phyloP scores from a whole-genome alignment of 495 filamentous ascomycete genomes.

The Recurvomyces mirabilis region DNA sequence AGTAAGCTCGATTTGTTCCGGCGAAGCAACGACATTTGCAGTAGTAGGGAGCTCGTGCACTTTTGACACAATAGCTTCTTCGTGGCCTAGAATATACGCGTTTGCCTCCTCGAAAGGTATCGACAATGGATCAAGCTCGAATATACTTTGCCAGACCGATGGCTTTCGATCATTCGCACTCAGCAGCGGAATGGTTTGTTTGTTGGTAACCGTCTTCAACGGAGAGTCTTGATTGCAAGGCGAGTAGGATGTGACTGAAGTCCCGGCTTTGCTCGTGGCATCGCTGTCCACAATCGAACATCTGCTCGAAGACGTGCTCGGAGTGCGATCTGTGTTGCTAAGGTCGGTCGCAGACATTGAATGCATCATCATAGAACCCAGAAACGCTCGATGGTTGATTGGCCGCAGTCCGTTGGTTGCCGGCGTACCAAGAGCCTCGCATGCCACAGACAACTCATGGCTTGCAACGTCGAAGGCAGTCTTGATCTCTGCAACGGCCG shows the following conservation, averaged over 20 bases:
- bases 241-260: no score
- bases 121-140: neutral
- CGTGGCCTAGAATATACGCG: neutral
- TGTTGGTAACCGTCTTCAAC: no score
- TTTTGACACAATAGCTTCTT: no score
- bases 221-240: no score
- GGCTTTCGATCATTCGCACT: neutral
- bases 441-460: neutral
- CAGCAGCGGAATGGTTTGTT: neutral
- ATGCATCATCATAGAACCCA: no score
- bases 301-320: conserved; percentile 4
- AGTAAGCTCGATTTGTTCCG: no score
- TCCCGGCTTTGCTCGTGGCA: no score
- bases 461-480: neutral
- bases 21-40: no score
- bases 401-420: neutral
- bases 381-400: neutral
- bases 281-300: no score
- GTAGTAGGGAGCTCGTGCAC: no score
- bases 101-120: neutral
- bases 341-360: neutral
- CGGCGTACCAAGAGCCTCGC: neutral
- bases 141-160: neutral
- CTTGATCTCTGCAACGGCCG: neutral
- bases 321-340: neutral